A percentile compares a stretch with the other conserved stretches of the same genome.
Conservation (phyloP, 768 basidiomycete species). For the Cystobasidiopsis lactophilus region DNA sequence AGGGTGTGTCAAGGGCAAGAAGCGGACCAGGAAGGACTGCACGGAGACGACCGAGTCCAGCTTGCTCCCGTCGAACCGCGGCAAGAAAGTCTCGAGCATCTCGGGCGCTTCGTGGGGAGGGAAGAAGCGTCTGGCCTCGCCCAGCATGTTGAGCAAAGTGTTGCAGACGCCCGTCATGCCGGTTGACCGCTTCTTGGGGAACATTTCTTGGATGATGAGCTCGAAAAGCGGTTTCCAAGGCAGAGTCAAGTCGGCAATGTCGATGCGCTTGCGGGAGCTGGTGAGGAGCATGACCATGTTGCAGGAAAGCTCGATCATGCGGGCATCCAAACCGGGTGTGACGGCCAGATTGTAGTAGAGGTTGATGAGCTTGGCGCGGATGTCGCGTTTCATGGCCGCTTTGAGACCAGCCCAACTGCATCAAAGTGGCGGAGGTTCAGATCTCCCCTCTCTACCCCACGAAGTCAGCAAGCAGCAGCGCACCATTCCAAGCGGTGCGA, state of each 20-base stretch:
- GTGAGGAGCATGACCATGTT: constrained; percentile 33
- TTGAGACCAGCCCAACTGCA: constrained; percentile 58
- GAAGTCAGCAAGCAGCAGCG: constrained; percentile 3
- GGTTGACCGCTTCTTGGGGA: constrained; percentile 33
- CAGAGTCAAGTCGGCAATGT: constrained; percentile 54
- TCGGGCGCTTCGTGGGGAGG: constrained; percentile 66
- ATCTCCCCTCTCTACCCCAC: constrained; percentile 17
- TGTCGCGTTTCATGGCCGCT: constrained; percentile 64
- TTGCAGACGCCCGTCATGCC: constrained; percentile 26
- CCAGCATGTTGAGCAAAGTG: constrained; percentile 26
- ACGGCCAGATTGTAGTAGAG: constrained; percentile 54
- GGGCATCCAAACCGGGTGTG: constrained; percentile 45
- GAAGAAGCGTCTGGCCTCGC: constrained; percentile 50
- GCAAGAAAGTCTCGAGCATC: constrained; percentile 72
- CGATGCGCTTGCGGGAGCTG: constrained; percentile 43
- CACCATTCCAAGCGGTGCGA: constrained; percentile 21
- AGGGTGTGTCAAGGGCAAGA: constrained; percentile 64
- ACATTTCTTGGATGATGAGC: constrained; percentile 48
- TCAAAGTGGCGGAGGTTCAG: background rate
- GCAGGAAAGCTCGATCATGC: constrained; percentile 43
- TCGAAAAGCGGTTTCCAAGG: constrained; percentile 62
- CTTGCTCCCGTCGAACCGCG: constrained; percentile 48
- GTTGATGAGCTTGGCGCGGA: constrained; percentile 47
- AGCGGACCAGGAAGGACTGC: constrained; percentile 66
- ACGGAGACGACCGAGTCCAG: constrained; percentile 50